Evolutionary conservation across 2,329 filamentous ascomycete species (phyloP).

Genomic region (Pseudohalonectria lignicola): DNA sequence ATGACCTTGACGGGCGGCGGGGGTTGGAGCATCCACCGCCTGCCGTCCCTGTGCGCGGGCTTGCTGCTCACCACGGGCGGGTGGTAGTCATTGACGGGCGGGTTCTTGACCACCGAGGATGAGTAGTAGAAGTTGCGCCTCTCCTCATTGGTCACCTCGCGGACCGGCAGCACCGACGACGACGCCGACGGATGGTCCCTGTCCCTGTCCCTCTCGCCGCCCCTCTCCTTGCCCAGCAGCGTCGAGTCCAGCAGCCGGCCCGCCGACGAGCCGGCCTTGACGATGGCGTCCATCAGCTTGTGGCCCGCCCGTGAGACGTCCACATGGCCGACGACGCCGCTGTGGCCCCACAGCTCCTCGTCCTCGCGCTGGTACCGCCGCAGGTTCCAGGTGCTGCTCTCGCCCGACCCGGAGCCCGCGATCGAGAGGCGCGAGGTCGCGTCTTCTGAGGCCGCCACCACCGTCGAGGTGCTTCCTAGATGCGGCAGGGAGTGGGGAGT

Average conservation of each 20-base stretch:
- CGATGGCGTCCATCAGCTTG: slow-evolving; percentile 45
- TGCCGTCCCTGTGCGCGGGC: slow-evolving; percentile 56
- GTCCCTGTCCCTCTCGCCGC: too few species aligned
- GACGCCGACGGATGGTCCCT: too few species aligned
- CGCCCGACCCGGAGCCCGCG: slow-evolving; percentile 19
- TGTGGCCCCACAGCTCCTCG: slow-evolving; percentile 67
- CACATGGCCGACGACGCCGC: slow-evolving; percentile 25
- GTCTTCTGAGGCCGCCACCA: slow-evolving; percentile 34
- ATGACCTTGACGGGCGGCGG: slow-evolving; percentile 84
- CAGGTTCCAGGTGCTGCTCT: slow-evolving; percentile 61
- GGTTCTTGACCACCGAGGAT: slow-evolving; percentile 39
- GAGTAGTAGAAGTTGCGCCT: slow-evolving; percentile 44
- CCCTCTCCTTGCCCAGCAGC: slow-evolving; percentile 37
- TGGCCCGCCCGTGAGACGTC: slow-evolving; percentile 38
- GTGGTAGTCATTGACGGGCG: slow-evolving; percentile 76
- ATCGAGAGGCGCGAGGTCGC: slow-evolving; percentile 30
- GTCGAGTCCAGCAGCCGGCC: slow-evolving; percentile 41
- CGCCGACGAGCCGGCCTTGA: slow-evolving; percentile 45
- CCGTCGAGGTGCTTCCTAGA: slow-evolving; percentile 29
- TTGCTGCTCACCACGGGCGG: slow-evolving; percentile 73
- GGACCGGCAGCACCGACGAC: not conserved
- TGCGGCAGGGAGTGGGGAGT: slow-evolving; percentile 18
- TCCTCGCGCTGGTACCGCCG: slow-evolving; percentile 79
- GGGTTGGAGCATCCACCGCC: slow-evolving; percentile 86
- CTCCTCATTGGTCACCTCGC: slow-evolving; percentile 31